Base-by-base conservation (phyloP, 164 flowering plant species). In the Echeveria elegans region DNA sequence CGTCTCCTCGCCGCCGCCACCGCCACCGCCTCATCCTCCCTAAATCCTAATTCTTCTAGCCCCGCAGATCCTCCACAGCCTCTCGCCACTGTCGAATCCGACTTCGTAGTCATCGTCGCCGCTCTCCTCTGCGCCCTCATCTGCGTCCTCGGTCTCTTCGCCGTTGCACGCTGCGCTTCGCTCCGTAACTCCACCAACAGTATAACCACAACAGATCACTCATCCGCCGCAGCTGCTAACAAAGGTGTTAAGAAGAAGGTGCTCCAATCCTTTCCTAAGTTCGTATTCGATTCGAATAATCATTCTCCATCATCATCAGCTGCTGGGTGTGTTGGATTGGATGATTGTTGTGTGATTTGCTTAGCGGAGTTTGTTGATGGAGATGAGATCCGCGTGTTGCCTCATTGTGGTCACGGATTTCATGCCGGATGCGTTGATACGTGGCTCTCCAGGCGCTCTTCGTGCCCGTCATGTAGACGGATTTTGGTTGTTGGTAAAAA, bases 81-180 rank as follows among this genome's bases (percentile, higher is more conserved):
- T 3, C 14, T 78, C n/a, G 48, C 68, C 18, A 21, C 74, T 34
- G 72, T 82, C 9, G 85, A 86, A 79, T 85, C 91, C 14, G 96
- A 91, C 87, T 85, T 83, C 75, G 85, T 91, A 1, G 92, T 94
- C 64, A 85, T 94, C 76, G 81, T 90, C 29, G 95, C 96, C 1
- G 87, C 97, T 3, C 86, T 94, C 34, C 76, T 94, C 69, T 90
- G 98, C 72, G 92, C 96, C 24, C 75, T 93, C 4, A 84, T 93
- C 38, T 90, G 97, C 78, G 83, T 89, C 30, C 84, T 94, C 26
- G 97, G 97, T 6, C 88, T 94, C 66, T 78, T 86, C 41, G 93
- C 94, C 12, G 89, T 85, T 18, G 90, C 87, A 4, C 88, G 95
- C 38, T 94, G 98, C 83, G 87, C 89, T 63, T 91, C 95, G 88